Evolutionary conservation across 257 asterid species (phyloP), one percentile per base, ranked within the genome.

Genomic region (Scutellaria galericulata): DNA sequence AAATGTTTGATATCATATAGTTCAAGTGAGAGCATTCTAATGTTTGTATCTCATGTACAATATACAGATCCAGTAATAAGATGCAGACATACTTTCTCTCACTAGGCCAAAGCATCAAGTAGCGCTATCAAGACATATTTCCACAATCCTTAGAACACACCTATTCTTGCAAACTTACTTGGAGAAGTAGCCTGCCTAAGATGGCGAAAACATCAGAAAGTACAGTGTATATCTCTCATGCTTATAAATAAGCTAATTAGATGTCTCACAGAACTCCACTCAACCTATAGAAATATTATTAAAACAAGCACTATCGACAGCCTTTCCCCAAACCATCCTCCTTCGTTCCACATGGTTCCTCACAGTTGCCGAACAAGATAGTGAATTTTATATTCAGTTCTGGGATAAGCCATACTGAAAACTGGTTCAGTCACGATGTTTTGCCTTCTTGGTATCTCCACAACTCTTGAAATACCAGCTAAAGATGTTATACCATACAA

Each of bases 51-150:
- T 42, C 53, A 7, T 20, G 14, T 37, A 50, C 58, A 69, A 15
- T 64, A 57, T 46, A 53, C 63, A 53, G 60, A 22, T 24, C 66
- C 39, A 7, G 15, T 56, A 70, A 70, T 9, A 62, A 47, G 65
- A 37, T 51, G 71, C 69, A 64, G 40, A 27, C 53, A 35, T 70
- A 53, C 57, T 42, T 65, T 56, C 66, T 45, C 62, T 39, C 46
- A 66, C 55, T 46, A 47, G 55, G 54, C 18, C 18, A 18, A 18
- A 18, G 18, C 61, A 37, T 35, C 72, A 67, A 67, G 46, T 51
- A 35, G 44, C 48, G 6, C 42, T 48, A 63, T 12, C 48, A 42
- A 64, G 52, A 14, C 22, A 40, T 47, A 72, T n/a, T 27, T 44
- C 65, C 53, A 5, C 35, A 55, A 9, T 39, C 55, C 65, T 18